Evolutionary conservation across 305 asterid species (phyloP).

Genomic region (Rubia tinctorum): DNA sequence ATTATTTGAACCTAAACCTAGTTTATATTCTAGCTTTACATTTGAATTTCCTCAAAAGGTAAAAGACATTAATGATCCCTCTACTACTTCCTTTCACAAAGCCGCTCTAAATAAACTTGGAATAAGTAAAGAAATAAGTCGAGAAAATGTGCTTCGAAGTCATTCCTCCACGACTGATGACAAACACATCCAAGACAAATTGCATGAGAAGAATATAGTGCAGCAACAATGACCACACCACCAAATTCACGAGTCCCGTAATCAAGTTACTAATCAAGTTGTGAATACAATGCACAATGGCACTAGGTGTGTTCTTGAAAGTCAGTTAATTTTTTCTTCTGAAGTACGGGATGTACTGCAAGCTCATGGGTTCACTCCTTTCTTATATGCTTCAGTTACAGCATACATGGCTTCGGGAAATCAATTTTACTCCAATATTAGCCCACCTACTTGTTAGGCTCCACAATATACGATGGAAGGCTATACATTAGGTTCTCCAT

Average conservation of each 20-base stretch:
- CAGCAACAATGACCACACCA: slow-evolving; percentile 35
- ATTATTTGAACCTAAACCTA: slow-evolving; percentile 40
- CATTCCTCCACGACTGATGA: slow-evolving; percentile 20
- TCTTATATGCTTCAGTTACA: slow-evolving; percentile 62
- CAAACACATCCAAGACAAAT: slow-evolving; percentile 33
- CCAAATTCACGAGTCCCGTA: slow-evolving; percentile 42
- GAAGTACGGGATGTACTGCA: slow-evolving; percentile 49
- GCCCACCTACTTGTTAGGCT: slow-evolving; percentile 48
- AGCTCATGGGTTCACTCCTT: slow-evolving; percentile 50
- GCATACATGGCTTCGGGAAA: slow-evolving; percentile 68
- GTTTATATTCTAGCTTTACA: slow-evolving; percentile 25
- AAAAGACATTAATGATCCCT: no score
- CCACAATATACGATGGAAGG: slow-evolving; percentile 61
- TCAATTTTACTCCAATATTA: no score
- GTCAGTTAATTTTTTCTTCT: slow-evolving; percentile 30
- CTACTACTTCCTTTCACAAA: slow-evolving; percentile 28
- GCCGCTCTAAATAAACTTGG: slow-evolving; percentile 29
- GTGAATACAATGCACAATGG: slow-evolving; percentile 31
- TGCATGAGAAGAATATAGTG: slow-evolving; percentile 34
- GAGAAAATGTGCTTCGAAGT: slow-evolving; percentile 29
- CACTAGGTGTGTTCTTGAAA: slow-evolving; percentile 33
- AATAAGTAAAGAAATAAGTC: slow-evolving; percentile 30
- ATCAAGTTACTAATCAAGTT: slow-evolving; percentile 36
- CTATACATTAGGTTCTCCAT: slow-evolving; percentile 56
- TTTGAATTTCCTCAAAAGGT: slow-evolving; percentile 31